phyloP scores from a whole-genome alignment of 2,329 filamentous ascomycete genomes.

The Nigrospora sphaerica region DNA sequence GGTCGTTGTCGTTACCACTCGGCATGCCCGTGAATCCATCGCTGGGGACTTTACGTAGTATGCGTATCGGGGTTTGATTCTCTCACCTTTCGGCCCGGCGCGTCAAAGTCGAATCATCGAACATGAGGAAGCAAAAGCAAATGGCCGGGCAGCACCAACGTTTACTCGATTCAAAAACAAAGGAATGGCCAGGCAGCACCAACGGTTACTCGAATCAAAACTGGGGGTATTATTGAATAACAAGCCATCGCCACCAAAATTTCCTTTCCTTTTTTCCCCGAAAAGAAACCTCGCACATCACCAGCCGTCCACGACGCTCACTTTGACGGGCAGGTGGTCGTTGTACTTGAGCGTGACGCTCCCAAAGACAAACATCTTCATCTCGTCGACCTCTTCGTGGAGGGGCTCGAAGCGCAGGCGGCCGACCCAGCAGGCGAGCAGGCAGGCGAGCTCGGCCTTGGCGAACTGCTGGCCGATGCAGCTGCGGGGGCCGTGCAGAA shows the following conservation, averaged over 20 bases:
- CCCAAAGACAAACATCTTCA: neutral
- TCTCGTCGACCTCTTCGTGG: constrained; percentile 47
- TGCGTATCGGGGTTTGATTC: no score
- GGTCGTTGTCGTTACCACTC: no score
- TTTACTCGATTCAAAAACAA: no score
- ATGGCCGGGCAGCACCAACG: no score
- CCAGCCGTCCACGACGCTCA: neutral
- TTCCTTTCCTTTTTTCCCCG: neutral
- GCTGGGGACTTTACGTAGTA: no score
- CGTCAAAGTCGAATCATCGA: no score
- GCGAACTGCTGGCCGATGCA: constrained; percentile 70
- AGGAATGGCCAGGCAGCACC: no score
- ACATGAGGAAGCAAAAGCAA: no score
- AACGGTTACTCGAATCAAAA: no score
- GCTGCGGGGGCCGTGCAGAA: constrained; percentile 62
- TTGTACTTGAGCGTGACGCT: neutral
- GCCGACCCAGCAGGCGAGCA: constrained; percentile 61
- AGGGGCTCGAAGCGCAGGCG: constrained; percentile 51
- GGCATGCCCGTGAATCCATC: no score
- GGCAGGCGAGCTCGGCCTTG: constrained; percentile 64
- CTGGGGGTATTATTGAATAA: no score
- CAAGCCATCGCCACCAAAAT: neutral
- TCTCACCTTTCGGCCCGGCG: no score
- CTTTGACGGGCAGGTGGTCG: neutral
- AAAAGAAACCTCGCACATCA: neutral